These are phyloP conservation scores for Leishmania tarentolae DNA, from an alignment of 208 protist species.

Conservation along the genomic window DNA sequence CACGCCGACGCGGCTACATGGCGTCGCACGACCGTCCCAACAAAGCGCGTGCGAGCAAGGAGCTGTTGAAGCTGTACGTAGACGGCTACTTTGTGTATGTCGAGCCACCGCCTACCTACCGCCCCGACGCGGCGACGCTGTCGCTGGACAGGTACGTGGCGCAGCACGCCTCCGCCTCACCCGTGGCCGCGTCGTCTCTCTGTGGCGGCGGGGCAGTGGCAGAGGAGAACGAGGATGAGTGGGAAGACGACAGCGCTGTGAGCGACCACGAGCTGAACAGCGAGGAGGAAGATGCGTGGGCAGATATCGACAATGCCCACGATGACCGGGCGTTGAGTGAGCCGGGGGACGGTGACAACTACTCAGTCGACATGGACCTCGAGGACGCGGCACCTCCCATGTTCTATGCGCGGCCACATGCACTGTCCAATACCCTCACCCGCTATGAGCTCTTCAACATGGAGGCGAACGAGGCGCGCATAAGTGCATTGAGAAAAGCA, in stretches of 20 bases:
- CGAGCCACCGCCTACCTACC: slow-evolving; percentile 79
- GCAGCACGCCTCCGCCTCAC: slow-evolving; percentile 10
- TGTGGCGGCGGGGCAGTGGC: slow-evolving; percentile 5
- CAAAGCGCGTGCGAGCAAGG: slow-evolving; percentile 86
- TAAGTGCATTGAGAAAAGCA: slow-evolving; percentile 30
- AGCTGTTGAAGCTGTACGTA: slow-evolving; percentile 97
- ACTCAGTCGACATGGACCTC: slow-evolving; percentile 35
- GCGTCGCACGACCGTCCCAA: slow-evolving; percentile 95
- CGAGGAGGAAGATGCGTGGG: slow-evolving; percentile 76
- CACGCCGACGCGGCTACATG: slow-evolving; percentile 93
- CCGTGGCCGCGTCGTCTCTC: background rate
- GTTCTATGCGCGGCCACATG: slow-evolving; percentile 73
- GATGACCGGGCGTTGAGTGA: slow-evolving; percentile 39
- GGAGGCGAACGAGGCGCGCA: slow-evolving; percentile 57
- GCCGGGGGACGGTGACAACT: slow-evolving; percentile 33
- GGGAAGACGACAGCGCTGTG: slow-evolving; percentile 38
- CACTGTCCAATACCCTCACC: slow-evolving; percentile 48
- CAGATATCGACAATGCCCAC: slow-evolving; percentile 56
- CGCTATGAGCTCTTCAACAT: slow-evolving; percentile 81
- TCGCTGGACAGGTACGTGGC: slow-evolving; percentile 31
- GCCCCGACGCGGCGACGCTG: slow-evolving; percentile 32
- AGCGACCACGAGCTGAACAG: slow-evolving; percentile 53
- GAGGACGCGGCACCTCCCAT: slow-evolving; percentile 46
- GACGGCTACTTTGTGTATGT: slow-evolving; percentile 82
- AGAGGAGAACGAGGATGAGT: slow-evolving; percentile 26